Base-by-base conservation (phyloP, 1,284 basidiomycete genomes). In the Apiotrichum siamense region DNA sequence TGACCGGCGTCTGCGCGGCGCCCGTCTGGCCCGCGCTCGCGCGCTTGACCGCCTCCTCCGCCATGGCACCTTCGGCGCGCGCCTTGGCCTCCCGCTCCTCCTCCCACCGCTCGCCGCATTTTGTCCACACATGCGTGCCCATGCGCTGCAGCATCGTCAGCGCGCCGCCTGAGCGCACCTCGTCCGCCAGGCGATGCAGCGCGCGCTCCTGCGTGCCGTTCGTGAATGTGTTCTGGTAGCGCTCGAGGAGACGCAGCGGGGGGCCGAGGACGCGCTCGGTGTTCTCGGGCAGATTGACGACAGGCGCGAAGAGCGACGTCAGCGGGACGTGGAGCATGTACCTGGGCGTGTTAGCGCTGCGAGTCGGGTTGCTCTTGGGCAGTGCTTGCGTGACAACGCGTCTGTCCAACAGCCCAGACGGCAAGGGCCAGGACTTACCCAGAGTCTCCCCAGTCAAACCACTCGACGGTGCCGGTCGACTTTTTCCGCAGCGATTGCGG, bases 401-500 rank as follows among this genome's bases (percentile, higher is more conserved):
- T n/a, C n/a, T n/a, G n/a, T n/a, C n/a, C n/a, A n/a, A n/a, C n/a
- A n/a, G n/a, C n/a, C n/a, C n/a, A n/a, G n/a, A n/a, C n/a, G n/a
- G n/a, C n/a, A n/a, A n/a, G n/a, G n/a, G n/a, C n/a, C n/a, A n/a
- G n/a, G n/a, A 65, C 67, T 65, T 53, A 70, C 68, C 68, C 69
- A 36, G 65, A 54, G 37, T 66, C 63, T 9, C 63, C 70, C 68
- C 68, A 72, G 35, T 69, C 62, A 13, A 66, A 35, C 39, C 48
- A 63, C 44, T 67, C 61, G 42, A 62, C 49, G 11, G 54, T 50
- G 31, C 50, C 47, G 17, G 29, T 50, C 43, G 35, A 54, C 50
- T 50, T 55, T 52, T 49, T 54, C 42, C 46, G 47, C 13, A 50
- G 32, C 24, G 26, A 40, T 18, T 31, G 35, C 18, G 51, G 52